phyloP scores from a whole-genome alignment of 257 asterid genomes.

The Leptodermis oblonga region DNA sequence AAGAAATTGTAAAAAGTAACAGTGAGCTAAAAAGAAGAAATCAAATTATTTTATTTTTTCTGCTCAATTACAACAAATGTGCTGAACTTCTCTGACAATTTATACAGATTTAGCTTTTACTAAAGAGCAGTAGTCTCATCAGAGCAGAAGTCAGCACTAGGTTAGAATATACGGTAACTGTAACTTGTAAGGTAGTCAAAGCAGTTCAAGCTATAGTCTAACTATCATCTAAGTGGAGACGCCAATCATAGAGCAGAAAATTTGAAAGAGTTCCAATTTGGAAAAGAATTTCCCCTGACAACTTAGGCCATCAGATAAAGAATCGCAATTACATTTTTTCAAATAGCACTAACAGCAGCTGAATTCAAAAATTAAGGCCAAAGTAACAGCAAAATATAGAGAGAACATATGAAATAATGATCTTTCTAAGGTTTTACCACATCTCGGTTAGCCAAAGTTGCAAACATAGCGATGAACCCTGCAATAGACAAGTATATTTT shows the following conservation, averaged over 20 bases:
- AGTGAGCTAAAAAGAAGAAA: background rate
- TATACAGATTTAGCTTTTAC: background rate
- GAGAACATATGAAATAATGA: background rate
- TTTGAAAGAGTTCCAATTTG: background rate
- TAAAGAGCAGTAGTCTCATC: background rate
- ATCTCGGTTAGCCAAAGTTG: slow-evolving; percentile 91
- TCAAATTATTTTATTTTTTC: background rate
- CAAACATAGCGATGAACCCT: slow-evolving; percentile 96
- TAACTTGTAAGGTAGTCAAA: background rate
- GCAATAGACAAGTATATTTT: slow-evolving; percentile 18
- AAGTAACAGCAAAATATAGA: background rate
- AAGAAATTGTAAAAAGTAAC: background rate
- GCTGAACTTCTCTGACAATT: background rate
- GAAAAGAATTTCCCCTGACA: background rate
- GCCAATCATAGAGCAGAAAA: background rate
- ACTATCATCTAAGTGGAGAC: background rate
- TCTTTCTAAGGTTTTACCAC: slow-evolving; percentile 55
- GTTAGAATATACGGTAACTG: background rate
- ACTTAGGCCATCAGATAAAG: background rate
- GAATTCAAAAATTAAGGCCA: background rate
- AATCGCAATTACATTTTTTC: background rate
- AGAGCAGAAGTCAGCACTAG: background rate
- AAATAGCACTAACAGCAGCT: background rate
- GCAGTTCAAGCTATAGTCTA: background rate
- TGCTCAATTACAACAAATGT: background rate